Percentiles rank a stretch among this genome's conserved stretches.
Evolutionary conservation across 2,329 filamentous ascomycete genomes (phyloP).

Genomic region (Pyrenochaeta sp.): DNA sequence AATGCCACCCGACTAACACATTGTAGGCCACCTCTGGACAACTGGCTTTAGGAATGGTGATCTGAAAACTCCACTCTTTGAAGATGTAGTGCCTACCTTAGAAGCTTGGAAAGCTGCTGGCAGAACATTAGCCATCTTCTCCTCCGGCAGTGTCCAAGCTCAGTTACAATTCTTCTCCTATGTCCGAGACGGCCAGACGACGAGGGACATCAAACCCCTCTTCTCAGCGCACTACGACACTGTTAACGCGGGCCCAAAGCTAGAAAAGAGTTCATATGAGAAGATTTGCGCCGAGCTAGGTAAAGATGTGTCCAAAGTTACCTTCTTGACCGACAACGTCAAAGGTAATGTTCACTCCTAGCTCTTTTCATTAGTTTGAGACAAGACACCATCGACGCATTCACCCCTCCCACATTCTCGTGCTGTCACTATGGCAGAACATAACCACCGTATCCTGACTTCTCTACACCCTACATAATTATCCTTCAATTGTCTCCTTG

Average conservation of each 20-base stretch:
- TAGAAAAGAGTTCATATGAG: constrained; percentile 71
- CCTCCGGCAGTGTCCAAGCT: constrained; percentile 79
- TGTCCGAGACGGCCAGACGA: constrained; percentile 45
- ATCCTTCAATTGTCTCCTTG: constrained; percentile 1
- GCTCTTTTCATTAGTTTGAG: constrained; percentile 7
- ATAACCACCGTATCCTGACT: constrained; percentile 2
- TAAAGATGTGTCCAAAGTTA: constrained; percentile 63
- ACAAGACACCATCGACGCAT: constrained; percentile 13
- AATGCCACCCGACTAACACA: constrained; percentile 29
- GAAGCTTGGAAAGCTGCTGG: constrained; percentile 65
- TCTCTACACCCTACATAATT: constrained; percentile 5
- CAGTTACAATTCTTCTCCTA: constrained; percentile 82
- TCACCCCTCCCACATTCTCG: constrained; percentile 7
- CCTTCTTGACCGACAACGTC: constrained; percentile 85
- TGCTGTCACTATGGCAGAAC: constrained; percentile 22
- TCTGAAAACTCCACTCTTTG: constrained; percentile 76
- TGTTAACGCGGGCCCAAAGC: constrained; percentile 79
- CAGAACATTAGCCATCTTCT: constrained; percentile 76
- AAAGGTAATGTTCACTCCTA: constrained; percentile 53
- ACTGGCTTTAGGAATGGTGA: constrained; percentile 75
- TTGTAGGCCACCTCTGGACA: constrained; percentile 73
- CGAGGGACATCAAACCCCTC: constrained; percentile 53
- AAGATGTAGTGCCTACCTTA: constrained; percentile 74
- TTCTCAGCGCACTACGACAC: constrained; percentile 71
- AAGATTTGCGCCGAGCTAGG: constrained; percentile 65